Percentiles rank a stretch among this genome's conserved stretches.
Conservation (phyloP, 176 grass and related monocot species). For the Hsuehochloa calcarea region DNA sequence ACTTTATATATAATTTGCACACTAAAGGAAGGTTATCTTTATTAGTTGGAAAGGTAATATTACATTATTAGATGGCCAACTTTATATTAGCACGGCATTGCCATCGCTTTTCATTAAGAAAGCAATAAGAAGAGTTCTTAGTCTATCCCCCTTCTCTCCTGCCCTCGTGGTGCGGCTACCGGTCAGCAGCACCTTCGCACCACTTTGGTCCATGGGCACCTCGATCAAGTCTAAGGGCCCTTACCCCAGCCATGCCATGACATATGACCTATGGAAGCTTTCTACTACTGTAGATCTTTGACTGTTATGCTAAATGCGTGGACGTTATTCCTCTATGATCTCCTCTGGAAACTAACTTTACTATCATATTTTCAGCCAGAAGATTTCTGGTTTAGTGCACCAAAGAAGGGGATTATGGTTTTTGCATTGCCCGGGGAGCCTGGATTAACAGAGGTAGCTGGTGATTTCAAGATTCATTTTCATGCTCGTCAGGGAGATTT, state of each 20-base stretch:
- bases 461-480: conserved; percentile 98
- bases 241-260: background rate
- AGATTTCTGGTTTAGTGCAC: conserved; percentile 99
- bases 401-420: conserved; percentile 97
- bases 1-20: no score
- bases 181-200: background rate
- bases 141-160: background rate
- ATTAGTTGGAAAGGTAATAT: background rate
- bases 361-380: conserved; percentile 80
- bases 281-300: conserved; percentile 7
- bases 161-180: background rate
- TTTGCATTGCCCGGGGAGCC: conserved; percentile 95
- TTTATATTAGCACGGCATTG: background rate
- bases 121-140: background rate
- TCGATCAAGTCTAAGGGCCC: background rate
- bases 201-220: background rate
- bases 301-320: background rate
- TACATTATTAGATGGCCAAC: background rate
- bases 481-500: conserved; percentile 96
- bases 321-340: background rate
- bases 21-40: background rate
- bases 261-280: conserved; percentile 7
- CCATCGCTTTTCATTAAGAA: background rate
- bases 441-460: conserved; percentile 79
- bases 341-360: conserved; percentile 31